Evolutionary conservation across 768 basidiomycete genomes (phyloP).

Genomic region (Russula emetica): DNA sequence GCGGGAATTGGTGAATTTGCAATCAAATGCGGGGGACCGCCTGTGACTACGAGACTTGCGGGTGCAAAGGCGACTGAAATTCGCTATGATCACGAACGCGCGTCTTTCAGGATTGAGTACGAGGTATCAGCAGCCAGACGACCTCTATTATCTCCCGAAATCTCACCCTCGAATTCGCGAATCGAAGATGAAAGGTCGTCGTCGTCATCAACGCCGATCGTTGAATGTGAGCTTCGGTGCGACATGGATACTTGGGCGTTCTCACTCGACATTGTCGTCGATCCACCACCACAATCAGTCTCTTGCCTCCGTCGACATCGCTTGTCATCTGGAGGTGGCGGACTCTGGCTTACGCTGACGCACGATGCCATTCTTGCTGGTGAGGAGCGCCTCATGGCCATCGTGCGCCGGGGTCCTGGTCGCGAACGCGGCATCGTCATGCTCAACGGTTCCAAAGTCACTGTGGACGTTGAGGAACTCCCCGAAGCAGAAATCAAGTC

Average conservation of each 20-base stretch:
- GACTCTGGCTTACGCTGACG: constrained; percentile 87
- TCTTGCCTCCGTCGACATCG: constrained; percentile 83
- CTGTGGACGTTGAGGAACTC: constrained; percentile 86
- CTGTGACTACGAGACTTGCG: constrained; percentile 77
- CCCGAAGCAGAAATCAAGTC: constrained; percentile 81
- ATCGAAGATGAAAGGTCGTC: constrained; percentile 29
- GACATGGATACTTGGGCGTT: constrained; percentile 86
- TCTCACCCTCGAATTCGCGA: constrained; percentile 22
- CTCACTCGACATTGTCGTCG: constrained; percentile 82
- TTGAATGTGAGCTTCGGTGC: constrained; percentile 89
- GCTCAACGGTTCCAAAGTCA: constrained; percentile 82
- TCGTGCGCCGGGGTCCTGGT: constrained; percentile 67
- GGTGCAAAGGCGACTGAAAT: constrained; percentile 71
- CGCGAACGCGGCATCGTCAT: constrained; percentile 75
- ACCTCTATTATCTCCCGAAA: constrained; percentile 24
- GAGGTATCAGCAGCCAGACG: constrained; percentile 56
- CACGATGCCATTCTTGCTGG: constrained; percentile 78
- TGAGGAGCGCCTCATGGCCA: constrained; percentile 68
- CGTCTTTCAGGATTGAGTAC: constrained; percentile 79
- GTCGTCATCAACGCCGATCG: constrained; percentile 41
- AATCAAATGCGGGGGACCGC: constrained; percentile 93
- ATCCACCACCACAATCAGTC: constrained; percentile 84
- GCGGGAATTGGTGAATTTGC: constrained; percentile 94
- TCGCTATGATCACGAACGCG: constrained; percentile 84
- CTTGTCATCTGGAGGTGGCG: constrained; percentile 82